Evolutionary conservation across 2,329 filamentous ascomycete genomes (phyloP), one percentile per base, ranked within the genome.

Genomic region (Penicillium sp.): DNA sequence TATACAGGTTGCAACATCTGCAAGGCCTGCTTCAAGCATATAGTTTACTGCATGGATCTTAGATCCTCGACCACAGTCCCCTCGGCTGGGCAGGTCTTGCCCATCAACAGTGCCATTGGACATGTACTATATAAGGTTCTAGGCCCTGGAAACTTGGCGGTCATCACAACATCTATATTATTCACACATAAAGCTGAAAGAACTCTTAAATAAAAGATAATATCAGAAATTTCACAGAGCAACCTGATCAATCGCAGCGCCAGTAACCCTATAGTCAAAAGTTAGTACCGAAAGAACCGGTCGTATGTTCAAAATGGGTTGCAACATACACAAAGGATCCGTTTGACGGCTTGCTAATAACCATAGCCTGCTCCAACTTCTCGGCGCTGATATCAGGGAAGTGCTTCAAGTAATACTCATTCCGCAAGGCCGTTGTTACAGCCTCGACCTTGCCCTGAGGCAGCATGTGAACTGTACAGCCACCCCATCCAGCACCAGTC

Each of bases 401-500:
- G 65, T 83, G 83, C 79, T 88, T 89, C 55, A 83, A 78, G 75
- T 96, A 98, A 74, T 98, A 99, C 71, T 92, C 87, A 61, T 83
- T 83, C 67, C 90, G 85, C 83, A 95, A 87, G 5, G 91, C 91
- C 68, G 85, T 81, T 73, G 85, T 91, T 23, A 99, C 90, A 26
- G 80, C 85, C 5, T 88, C 87, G 0, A 97, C 89, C 75, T 89
- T 93, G 68, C 92, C 85, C 57, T 87, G 90, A 0, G 93, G 90
- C 52, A 98, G 89, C 56, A 99, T 83, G 78, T 99, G 95, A 57
- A 99, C 93, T 59, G 87, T 95, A 78, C 95, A 98, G 2, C 95
- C 95, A 60, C 95, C 95, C 95, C 95, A 99, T 3, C 95, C 95
- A 0, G 95, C 95, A 39, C 95, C 95, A 0, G 93, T 98, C 66